phyloP scores from a whole-genome alignment of 371 early-diverging fungal species.

The Actinomortierella ambigua region DNA sequence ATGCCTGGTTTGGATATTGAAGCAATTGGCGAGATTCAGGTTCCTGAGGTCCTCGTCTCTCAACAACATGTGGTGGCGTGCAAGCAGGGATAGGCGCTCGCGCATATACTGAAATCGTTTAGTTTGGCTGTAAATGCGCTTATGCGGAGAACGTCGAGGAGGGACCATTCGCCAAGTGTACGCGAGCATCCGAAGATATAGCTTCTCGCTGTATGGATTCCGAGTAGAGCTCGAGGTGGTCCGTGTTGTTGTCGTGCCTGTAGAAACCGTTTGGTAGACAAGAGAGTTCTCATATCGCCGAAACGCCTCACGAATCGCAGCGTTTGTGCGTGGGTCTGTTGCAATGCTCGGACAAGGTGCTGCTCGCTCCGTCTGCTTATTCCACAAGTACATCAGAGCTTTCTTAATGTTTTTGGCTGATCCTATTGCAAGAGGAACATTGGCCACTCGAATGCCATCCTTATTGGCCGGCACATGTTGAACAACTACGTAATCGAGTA shows the following conservation, averaged over 20 bases:
- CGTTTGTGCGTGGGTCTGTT: constrained; percentile 1
- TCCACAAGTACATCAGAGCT: constrained; percentile 7
- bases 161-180: constrained; percentile 5
- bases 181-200: constrained; percentile 10
- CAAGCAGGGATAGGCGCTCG: constrained; percentile 12
- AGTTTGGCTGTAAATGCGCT: background rate
- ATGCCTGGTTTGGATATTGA: constrained; percentile 15
- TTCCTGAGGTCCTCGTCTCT: constrained; percentile 16
- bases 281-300: too few relatives aligned
- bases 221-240: too few relatives aligned
- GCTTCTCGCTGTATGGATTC: constrained; percentile 11
- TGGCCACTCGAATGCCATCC: too few relatives aligned
- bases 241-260: too few relatives aligned
- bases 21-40: constrained; percentile 12
- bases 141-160: background rate
- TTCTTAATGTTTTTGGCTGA: too few relatives aligned
- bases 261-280: too few relatives aligned
- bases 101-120: constrained; percentile 2
- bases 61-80: constrained; percentile 20
- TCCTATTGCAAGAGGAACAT: too few relatives aligned
- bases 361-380: background rate
- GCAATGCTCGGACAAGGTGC: background rate
- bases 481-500: too few relatives aligned
- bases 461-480: too few relatives aligned
- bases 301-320: background rate